Conservation (phyloP, 2,329 filamentous ascomycete species). For the Blumeria graminis region DNA sequence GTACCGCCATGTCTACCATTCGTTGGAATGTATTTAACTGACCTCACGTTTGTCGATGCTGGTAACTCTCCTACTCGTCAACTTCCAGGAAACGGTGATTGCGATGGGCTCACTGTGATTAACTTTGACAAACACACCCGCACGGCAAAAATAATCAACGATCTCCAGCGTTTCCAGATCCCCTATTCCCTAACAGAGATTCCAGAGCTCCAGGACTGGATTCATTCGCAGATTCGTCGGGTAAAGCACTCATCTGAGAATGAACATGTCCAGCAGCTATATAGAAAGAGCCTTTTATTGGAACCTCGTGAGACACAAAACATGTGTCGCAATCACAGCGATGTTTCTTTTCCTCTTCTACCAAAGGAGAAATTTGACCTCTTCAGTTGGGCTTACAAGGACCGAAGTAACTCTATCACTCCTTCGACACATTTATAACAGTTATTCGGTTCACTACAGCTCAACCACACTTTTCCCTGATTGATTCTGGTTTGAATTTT, state of each 20-base stretch:
- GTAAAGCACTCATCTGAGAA: conserved; percentile 25
- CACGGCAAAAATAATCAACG: conserved; percentile 85
- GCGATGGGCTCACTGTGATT: conserved; percentile 56
- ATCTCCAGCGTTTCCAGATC: conserved; percentile 88
- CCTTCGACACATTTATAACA: conserved; percentile 4
- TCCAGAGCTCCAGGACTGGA: conserved; percentile 80
- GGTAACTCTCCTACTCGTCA: conserved; percentile 74
- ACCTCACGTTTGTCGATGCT: conserved; percentile 85
- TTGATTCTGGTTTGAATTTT: conserved; percentile 3
- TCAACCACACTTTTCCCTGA: conserved; percentile 1
- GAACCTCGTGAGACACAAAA: conserved; percentile 27
- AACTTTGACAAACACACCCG: conserved; percentile 96
- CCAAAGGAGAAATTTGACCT: conserved; percentile 27
- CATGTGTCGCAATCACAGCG: conserved; percentile 10
- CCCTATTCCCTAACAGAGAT: conserved; percentile 67
- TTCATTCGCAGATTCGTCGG: conserved; percentile 64
- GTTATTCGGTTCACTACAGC: conserved; percentile 2
- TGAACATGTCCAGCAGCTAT: conserved; percentile 30
- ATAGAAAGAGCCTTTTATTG: conserved; percentile 39
- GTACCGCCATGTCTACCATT: conserved; percentile 87
- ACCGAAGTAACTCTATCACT: conserved; percentile 5
- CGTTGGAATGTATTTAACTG: conserved; percentile 86
- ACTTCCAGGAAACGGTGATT: conserved; percentile 30
- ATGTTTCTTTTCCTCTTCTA: conserved; percentile 10
- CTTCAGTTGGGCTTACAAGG: conserved; percentile 22